Conservation (phyloP, 148 eudicot species). For the Selenicereus undatus region DNA sequence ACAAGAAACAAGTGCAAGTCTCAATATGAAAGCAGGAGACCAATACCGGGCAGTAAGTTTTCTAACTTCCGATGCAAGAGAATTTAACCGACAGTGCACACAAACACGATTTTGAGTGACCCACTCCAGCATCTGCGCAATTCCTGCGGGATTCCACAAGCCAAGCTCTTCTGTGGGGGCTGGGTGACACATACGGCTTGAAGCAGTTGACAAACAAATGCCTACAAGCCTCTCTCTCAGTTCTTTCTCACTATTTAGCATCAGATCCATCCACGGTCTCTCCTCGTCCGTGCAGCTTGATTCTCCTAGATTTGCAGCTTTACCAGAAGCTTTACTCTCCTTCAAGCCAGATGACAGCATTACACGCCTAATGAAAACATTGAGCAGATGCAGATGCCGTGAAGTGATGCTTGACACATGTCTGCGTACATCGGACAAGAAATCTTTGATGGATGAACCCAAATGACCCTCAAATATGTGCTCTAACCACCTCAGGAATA, state of each 20-base stretch:
- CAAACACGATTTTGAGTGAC: slow-evolving; percentile 36
- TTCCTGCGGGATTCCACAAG: slow-evolving; percentile 49
- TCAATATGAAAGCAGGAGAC: neutral
- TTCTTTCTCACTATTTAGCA: slow-evolving; percentile 54
- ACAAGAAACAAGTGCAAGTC: neutral
- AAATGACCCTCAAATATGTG: slow-evolving; percentile 27
- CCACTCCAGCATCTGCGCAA: slow-evolving; percentile 70
- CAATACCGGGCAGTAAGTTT: slow-evolving; percentile 50
- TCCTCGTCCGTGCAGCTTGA: slow-evolving; percentile 32
- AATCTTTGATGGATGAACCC: slow-evolving; percentile 26
- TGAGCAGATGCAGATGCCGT: slow-evolving; percentile 68
- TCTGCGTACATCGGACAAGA: slow-evolving; percentile 31
- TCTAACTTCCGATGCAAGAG: slow-evolving; percentile 46
- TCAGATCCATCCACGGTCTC: slow-evolving; percentile 53
- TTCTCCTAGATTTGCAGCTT: slow-evolving; percentile 29
- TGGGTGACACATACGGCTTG: slow-evolving; percentile 18
- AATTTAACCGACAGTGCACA: slow-evolving; percentile 34
- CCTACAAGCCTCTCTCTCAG: slow-evolving; percentile 74
- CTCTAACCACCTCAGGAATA: slow-evolving; percentile 54
- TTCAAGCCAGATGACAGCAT: slow-evolving; percentile 36
- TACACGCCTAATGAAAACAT: slow-evolving; percentile 59
- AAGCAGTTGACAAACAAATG: slow-evolving; percentile 43
- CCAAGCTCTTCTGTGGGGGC: slow-evolving; percentile 20
- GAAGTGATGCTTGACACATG: slow-evolving; percentile 46
- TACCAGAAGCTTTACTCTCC: slow-evolving; percentile 26